Evolutionary conservation across 768 basidiomycete genomes (phyloP).

Genomic region (Tylopilus vinaceipallidus): DNA sequence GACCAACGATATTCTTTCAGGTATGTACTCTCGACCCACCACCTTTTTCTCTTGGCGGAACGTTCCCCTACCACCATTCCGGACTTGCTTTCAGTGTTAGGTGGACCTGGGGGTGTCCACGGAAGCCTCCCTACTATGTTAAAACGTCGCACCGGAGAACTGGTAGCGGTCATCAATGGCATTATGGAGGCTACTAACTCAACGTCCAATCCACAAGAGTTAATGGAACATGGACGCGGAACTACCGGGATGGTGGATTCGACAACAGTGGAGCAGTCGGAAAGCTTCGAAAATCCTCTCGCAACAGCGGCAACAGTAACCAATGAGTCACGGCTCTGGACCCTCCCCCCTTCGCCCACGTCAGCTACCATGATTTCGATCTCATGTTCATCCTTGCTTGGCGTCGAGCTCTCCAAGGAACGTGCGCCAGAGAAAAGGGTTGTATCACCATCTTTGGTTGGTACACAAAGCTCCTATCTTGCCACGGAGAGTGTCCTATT

Average conservation of each 20-base stretch:
- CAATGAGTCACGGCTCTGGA: conserved; percentile 24
- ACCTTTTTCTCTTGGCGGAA: conserved; percentile 72
- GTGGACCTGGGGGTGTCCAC: conserved; percentile 17
- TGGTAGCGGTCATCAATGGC: conserved; percentile 58
- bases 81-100: conserved; percentile 57
- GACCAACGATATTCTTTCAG: conserved; percentile 31
- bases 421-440: conserved; percentile 1
- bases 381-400: conserved; percentile 29
- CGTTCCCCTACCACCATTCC: conserved; percentile 64
- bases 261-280: not conserved
- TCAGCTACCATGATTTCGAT: conserved; percentile 7
- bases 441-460: not conserved
- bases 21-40: conserved; percentile 75
- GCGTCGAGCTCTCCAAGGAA: conserved; percentile 6
- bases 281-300: conserved; percentile 11
- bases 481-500: conserved; percentile 47
- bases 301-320: not conserved
- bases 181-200: conserved; percentile 33
- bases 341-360: not conserved
- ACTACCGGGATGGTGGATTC: not conserved
- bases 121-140: conserved; percentile 59
- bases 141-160: conserved; percentile 58
- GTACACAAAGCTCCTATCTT: conserved; percentile 7
- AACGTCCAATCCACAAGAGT: not conserved
- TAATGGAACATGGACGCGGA: not conserved